Conservation (phyloP, 2,329 filamentous ascomycete species). For the Didymella pinodella region DNA sequence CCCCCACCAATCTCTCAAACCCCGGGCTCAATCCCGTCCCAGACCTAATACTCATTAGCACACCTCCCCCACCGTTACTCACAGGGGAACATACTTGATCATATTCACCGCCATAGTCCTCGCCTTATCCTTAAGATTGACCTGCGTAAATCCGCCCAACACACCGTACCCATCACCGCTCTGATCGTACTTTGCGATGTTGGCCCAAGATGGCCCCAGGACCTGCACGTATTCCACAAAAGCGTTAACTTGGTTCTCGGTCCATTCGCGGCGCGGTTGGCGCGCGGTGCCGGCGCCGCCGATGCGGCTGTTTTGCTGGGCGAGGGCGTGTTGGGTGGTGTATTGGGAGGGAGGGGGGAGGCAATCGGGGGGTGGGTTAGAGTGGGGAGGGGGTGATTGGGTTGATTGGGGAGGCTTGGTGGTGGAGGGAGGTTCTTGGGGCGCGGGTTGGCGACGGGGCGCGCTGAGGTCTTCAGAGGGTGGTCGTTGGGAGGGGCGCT, state of each 20-base stretch:
- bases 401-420: constrained; percentile 38
- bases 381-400: constrained; percentile 32
- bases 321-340: background rate
- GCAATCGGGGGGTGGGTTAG: constrained; percentile 20
- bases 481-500: constrained; percentile 1
- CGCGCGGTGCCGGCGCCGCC: constrained; percentile 21
- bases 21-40: constrained; percentile 39
- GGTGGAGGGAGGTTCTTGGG: constrained; percentile 38
- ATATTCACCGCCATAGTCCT: constrained; percentile 51
- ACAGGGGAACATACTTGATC: constrained; percentile 46
- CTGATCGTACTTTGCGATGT: constrained; percentile 26
- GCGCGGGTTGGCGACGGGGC: constrained; percentile 2
- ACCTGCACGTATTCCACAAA: constrained; percentile 60
- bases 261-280: constrained; percentile 36
- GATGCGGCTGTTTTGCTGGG: constrained; percentile 20
- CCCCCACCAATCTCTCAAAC: constrained; percentile 38
- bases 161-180: constrained; percentile 26
- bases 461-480: background rate
- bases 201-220: constrained; percentile 58
- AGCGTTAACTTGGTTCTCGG: constrained; percentile 45
- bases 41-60: constrained; percentile 34
- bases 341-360: constrained; percentile 30
- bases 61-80: background rate
- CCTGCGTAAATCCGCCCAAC: constrained; percentile 55
- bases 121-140: constrained; percentile 60